phyloP scores from a whole-genome alignment of 805 yeast species.

The Pichia cabralensis region DNA sequence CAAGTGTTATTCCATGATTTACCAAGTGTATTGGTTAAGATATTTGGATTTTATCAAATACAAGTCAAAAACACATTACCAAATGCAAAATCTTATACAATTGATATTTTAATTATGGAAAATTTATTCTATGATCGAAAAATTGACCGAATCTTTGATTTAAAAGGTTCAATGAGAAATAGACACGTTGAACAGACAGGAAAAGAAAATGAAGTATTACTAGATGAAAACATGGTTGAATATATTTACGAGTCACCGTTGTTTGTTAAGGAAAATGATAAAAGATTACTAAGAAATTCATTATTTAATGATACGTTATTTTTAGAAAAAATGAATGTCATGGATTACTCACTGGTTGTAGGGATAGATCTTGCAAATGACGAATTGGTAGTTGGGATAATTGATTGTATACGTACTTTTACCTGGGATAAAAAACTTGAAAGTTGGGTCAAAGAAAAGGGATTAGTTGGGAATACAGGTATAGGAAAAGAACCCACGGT shows the following conservation, averaged over 20 bases:
- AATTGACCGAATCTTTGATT: slow-evolving; percentile 80
- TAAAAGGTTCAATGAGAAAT: slow-evolving; percentile 96
- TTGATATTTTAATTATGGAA: slow-evolving; percentile 94
- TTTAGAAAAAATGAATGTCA: slow-evolving; percentile 92
- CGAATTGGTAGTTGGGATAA: slow-evolving; percentile 84
- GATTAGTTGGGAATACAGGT: slow-evolving; percentile 69
- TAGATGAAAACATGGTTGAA: slow-evolving; percentile 98
- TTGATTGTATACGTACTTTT: slow-evolving; percentile 87
- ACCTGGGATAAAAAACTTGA: slow-evolving; percentile 99
- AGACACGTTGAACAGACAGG: slow-evolving; percentile 97
- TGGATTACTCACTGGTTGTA: slow-evolving; percentile 94
- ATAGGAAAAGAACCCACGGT: slow-evolving; percentile 93
- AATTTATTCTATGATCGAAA: slow-evolving; percentile 79
- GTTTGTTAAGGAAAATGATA: slow-evolving; percentile 87
- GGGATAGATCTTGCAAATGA: slow-evolving; percentile 71
- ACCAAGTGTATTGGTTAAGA: slow-evolving; percentile 89
- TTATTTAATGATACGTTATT: slow-evolving; percentile 93
- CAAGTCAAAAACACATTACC: slow-evolving; percentile 72
- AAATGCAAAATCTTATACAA: slow-evolving; percentile 59
- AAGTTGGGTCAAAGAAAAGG: slow-evolving; percentile 96
- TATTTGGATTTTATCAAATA: slow-evolving; percentile 92
- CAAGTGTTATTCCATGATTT: slow-evolving; percentile 91
- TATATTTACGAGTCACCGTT: slow-evolving; percentile 93
- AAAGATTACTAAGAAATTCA: slow-evolving; percentile 75
- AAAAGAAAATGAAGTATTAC: slow-evolving; percentile 80